Evolutionary conservation across 495 filamentous ascomycete species (phyloP).

Genomic region (Annulohypoxylon maeteangense): DNA sequence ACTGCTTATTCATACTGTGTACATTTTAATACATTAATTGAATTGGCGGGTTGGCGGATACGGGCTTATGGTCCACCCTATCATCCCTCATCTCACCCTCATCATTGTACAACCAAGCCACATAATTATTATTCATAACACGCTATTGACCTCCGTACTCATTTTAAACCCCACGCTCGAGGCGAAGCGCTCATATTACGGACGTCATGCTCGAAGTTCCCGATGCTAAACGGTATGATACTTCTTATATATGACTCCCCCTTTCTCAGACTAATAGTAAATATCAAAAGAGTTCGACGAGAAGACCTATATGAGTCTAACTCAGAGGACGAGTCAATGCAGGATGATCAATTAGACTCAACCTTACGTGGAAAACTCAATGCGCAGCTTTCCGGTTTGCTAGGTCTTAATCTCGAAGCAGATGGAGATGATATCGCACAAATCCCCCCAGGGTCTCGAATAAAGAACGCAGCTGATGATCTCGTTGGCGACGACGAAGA

Average conservation of each 20-base stretch:
- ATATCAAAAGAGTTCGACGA: conserved; percentile 58
- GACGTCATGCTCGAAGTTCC: conserved; percentile 63
- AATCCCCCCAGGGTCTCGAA: conserved; percentile 9
- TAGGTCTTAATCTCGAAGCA: conserved; percentile 44
- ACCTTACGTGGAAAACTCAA: conserved; percentile 53
- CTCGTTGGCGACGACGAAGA: conserved; percentile 26
- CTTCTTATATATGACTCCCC: not conserved
- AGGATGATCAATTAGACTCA: conserved; percentile 41
- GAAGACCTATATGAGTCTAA: conserved; percentile 59
- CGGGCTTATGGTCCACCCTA: no score
- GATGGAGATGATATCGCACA: conserved; percentile 9
- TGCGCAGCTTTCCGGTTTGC: conserved; percentile 53
- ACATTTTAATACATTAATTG: no score
- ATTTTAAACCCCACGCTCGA: not conserved
- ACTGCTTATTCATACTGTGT: no score
- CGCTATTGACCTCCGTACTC: not conserved
- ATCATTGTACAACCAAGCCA: not conserved
- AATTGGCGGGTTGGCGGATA: no score
- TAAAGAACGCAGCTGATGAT: conserved; percentile 11
- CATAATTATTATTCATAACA: not conserved
- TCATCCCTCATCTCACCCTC: conserved; percentile 3
- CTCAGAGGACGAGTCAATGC: conserved; percentile 41
- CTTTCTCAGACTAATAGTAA: conserved; percentile 26
- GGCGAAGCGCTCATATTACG: not conserved
- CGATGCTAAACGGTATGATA: conserved; percentile 62